Conservation (phyloP, 768 basidiomycete species). For the Boletus insuetus region DNA sequence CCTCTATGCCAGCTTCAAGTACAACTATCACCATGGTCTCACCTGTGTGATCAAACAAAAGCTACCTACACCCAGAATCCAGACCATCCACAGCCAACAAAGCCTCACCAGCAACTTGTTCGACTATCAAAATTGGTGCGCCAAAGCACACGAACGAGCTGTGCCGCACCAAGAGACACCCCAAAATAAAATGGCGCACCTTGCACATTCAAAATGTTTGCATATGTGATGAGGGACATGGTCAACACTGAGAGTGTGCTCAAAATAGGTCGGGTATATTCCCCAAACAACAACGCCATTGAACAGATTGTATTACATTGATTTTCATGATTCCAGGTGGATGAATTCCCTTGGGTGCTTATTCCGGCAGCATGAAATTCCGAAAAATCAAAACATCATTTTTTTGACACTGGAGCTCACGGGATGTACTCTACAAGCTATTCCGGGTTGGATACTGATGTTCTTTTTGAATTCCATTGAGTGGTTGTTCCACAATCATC, state of each 20-base stretch:
- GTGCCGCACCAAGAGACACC: slow-evolving; percentile 65
- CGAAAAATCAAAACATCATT: not conserved
- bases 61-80: slow-evolving; percentile 86
- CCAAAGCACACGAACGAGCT: slow-evolving; percentile 77
- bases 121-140: slow-evolving; percentile 74
- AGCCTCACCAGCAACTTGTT: slow-evolving; percentile 86
- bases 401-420: not conserved
- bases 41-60: slow-evolving; percentile 71
- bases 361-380: not conserved
- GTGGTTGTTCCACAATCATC: not conserved
- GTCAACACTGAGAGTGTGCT: slow-evolving; percentile 71
- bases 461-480: not conserved
- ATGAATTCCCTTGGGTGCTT: not conserved
- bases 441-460: not conserved
- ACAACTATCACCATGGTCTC: slow-evolving; percentile 89
- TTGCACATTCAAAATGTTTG: slow-evolving; percentile 78
- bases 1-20: slow-evolving; percentile 89
- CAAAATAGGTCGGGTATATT: slow-evolving; percentile 72
- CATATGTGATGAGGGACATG: slow-evolving; percentile 69
- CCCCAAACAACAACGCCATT: slow-evolving; percentile 89
- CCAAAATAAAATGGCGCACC: slow-evolving; percentile 79
- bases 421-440: not conserved
- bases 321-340: not conserved
- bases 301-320: slow-evolving; percentile 76
- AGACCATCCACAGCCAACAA: slow-evolving; percentile 82